A percentile compares a stretch with the other conserved stretches of the same genome.
These are phyloP conservation scores for Cercospora sojina DNA, from an alignment of 2,329 filamentous ascomycete genomes.

Conservation along the genomic window DNA sequence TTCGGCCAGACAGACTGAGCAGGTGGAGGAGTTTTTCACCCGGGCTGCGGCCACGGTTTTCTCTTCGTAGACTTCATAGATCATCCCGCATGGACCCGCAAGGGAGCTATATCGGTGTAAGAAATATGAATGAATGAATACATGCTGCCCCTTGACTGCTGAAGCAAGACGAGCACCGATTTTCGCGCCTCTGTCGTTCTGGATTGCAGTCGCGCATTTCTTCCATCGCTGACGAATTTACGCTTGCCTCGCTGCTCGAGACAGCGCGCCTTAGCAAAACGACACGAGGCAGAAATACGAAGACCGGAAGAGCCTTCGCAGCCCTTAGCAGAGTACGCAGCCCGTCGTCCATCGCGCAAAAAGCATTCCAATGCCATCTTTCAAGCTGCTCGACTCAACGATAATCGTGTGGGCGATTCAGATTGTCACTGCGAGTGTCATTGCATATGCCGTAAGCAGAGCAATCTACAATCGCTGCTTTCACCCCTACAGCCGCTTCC, in stretches of 20 bases:
- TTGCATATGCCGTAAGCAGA: neutral
- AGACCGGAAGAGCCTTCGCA: neutral
- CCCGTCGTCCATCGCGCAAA: neutral
- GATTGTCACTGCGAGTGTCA: neutral
- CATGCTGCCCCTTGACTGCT: neutral
- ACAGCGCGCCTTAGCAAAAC: neutral
- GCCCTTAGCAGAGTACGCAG: too few relatives aligned
- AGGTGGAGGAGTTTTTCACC: too few relatives aligned
- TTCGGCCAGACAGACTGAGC: too few relatives aligned
- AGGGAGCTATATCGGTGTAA: too few relatives aligned
- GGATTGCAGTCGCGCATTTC: neutral
- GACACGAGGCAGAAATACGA: neutral
- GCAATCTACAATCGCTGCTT: constrained; percentile 45
- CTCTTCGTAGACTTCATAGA: too few relatives aligned
- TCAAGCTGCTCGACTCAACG: neutral
- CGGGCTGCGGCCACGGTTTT: too few relatives aligned
- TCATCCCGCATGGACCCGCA: too few relatives aligned
- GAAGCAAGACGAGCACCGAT: neutral
- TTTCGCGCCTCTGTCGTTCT: neutral
- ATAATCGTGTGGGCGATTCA: neutral
- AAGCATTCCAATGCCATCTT: neutral
- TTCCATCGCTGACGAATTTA: neutral
- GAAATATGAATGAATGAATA: too few relatives aligned
- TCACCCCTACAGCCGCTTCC: constrained; percentile 44
- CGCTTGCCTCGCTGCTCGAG: neutral